phyloP scores from a whole-genome alignment of 805 yeast species.

The Yamadazyma laniorum region DNA sequence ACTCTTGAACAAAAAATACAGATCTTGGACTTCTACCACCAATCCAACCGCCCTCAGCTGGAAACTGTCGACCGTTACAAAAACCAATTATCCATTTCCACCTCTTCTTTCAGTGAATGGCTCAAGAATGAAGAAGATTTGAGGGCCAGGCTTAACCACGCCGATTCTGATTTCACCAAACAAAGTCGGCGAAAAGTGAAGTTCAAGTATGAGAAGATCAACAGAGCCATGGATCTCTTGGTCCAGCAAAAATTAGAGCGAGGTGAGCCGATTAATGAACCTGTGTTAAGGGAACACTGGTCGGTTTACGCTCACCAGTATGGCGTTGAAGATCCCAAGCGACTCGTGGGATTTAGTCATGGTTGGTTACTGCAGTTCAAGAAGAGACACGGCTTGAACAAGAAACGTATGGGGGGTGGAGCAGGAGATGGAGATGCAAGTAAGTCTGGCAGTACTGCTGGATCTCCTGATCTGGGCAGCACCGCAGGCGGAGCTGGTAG shows the following conservation, averaged over 20 bases:
- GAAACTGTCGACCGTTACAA: constrained; percentile 55
- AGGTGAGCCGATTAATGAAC: constrained; percentile 52
- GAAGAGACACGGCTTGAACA: constrained; percentile 51
- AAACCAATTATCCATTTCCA: constrained; percentile 52
- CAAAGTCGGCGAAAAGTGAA: constrained; percentile 45
- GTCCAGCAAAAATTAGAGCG: constrained; percentile 45
- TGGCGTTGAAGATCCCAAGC: constrained; percentile 61
- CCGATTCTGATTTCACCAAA: constrained; percentile 28
- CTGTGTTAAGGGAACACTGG: constrained; percentile 58
- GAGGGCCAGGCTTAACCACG: constrained; percentile 42
- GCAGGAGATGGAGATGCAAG: background rate
- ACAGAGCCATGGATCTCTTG: constrained; percentile 55
- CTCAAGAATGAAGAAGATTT: constrained; percentile 51
- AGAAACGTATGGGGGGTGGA: constrained; percentile 23
- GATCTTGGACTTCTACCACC: constrained; percentile 51
- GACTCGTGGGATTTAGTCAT: constrained; percentile 54
- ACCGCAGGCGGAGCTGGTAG: constrained; percentile 1
- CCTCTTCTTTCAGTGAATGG: constrained; percentile 63
- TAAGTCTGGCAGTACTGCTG: constrained; percentile 2
- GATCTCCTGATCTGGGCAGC: background rate
- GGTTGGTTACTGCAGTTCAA: constrained; percentile 66
- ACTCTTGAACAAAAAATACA: constrained; percentile 58
- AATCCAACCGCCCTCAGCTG: constrained; percentile 51
- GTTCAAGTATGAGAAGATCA: constrained; percentile 57
- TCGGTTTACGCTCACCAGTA: constrained; percentile 49